Evolutionary conservation across 208 protist genomes (phyloP), one percentile per base, ranked within the genome.

Genomic region (Acanthamoeba lenticulata): DNA sequence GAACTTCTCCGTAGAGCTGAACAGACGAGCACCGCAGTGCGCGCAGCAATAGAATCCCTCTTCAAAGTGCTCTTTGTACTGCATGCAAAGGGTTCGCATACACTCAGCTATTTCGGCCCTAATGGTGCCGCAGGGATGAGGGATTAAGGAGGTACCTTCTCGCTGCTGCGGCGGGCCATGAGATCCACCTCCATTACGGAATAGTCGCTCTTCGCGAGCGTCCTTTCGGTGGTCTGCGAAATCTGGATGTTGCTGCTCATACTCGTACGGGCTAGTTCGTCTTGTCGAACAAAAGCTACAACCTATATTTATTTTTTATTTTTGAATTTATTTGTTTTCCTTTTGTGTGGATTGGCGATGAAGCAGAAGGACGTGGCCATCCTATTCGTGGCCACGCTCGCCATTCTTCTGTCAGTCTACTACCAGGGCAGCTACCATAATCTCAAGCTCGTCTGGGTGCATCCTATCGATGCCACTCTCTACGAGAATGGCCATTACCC

Each of bases 401-500:
- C 88, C 0, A 44, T 93, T 34, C 38, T 93, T 21, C 6, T 93
- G 6, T 93, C 88, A 3, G 77, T 86, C 32, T 93, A 65, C 36
- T 60, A 72, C 62, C 55, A 72, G 42, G 38, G 44, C 62, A 93
- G 29, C 88, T 93, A 72, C 44, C 47, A 60, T 40, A 44, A 29
- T 2, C 42, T 79, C 19, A 17, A 40, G 13, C 88, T 60, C 2
- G 44, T 60, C 2, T 93, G 88, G 88, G 47, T 93, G n/a, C 55
- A 81, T 19, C 88, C 88, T n/a, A 81, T 93, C 40, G 88, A 93
- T 44, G 44, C 88, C 15, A 45, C 44, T 11, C 88, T 81, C 40
- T 93, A 81, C 65, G 88, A 72, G 24, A 93, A 93, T 34, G 88
- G 88, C 38, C 88, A 93, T 47, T 93, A 81, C 27, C 88, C 88